phyloP scores from a whole-genome alignment of 2,329 filamentous ascomycete genomes.

The Talaromyces rugulosus region DNA sequence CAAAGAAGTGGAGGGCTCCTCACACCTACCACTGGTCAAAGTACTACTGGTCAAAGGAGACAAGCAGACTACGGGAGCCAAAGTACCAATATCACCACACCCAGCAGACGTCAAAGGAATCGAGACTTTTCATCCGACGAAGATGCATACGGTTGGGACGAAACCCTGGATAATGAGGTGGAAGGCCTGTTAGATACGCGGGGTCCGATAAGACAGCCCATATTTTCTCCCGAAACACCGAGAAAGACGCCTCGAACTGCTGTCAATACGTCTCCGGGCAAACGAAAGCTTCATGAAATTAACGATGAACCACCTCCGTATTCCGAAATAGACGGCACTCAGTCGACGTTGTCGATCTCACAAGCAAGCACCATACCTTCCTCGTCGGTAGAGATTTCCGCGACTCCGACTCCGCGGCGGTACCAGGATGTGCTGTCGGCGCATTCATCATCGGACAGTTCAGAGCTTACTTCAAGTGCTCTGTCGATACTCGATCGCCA shows the following conservation, averaged over 20 bases:
- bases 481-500: slow-evolving; percentile 33
- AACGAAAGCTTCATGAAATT: slow-evolving; percentile 30
- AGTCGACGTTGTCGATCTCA: not conserved
- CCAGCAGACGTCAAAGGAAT: slow-evolving; percentile 1
- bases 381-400: slow-evolving; percentile 25
- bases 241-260: slow-evolving; percentile 33
- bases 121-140: slow-evolving; percentile 21
- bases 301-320: slow-evolving; percentile 11
- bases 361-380: slow-evolving; percentile 8
- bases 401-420: slow-evolving; percentile 29
- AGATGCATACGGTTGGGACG: slow-evolving; percentile 36
- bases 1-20: slow-evolving; percentile 22
- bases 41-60: slow-evolving; percentile 21
- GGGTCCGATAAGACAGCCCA: slow-evolving; percentile 21
- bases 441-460: slow-evolving; percentile 16
- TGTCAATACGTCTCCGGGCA: slow-evolving; percentile 30
- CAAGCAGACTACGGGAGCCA: not conserved
- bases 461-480: slow-evolving; percentile 22
- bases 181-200: slow-evolving; percentile 17
- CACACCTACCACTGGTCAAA: slow-evolving; percentile 29
- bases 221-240: slow-evolving; percentile 30
- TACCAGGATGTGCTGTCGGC: slow-evolving; percentile 25
- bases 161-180: slow-evolving; percentile 27
- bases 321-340: slow-evolving; percentile 1
- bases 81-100: not conserved